Base-by-base conservation (phyloP, 352 stramenopile species). In the Halophytophthora batemanensis region DNA sequence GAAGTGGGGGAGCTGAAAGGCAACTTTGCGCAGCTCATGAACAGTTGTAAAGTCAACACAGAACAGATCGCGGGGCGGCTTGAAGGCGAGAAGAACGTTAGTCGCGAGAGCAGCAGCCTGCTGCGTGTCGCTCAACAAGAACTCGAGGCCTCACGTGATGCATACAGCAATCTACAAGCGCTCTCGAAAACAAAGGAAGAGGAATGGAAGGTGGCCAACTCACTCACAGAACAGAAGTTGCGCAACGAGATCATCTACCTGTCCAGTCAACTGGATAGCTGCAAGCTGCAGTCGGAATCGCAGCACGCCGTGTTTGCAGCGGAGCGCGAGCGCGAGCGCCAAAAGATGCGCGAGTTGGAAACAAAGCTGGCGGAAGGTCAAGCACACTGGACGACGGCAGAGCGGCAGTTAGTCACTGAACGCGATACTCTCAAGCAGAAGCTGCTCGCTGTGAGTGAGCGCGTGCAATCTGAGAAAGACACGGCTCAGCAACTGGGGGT, bases 221-320 rank as follows among this genome's bases (percentile, higher is more conserved):
- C 60, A 18, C 43, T 86, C n/a, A 73, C 69, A 1, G 78, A 89
- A 25, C 74, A 87, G 34, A 86, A 83, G 41, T 50, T 87, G 34
- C 71, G 76, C 3, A 85, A 86, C 22, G 78, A 89, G 53, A 74
- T 80, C 38, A 36, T 82, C 46, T 66, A 86, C n/a, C 56, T 86
- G 8, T 75, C 66, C n/a, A 78, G 62, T 19, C 66, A 85, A 37
- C 34, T 76, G 12, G 71, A 82, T 19, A 82, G 66, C 31, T 84
- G 64, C 35, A 82, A 73, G 22, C 33, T 82, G 1, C 34, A 64
- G 29, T 60, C 58, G 1, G 50, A 55, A 23, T 63, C 74, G 5
- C 73, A 86, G 31, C 50, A 74, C 28, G 36, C 35, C 31, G 59
- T 66, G 25, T 71, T 81, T 21, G 41, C 53, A 12, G 53, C 59